Conservation (phyloP, 257 asterid species). For the Rubia yunnanensis region DNA sequence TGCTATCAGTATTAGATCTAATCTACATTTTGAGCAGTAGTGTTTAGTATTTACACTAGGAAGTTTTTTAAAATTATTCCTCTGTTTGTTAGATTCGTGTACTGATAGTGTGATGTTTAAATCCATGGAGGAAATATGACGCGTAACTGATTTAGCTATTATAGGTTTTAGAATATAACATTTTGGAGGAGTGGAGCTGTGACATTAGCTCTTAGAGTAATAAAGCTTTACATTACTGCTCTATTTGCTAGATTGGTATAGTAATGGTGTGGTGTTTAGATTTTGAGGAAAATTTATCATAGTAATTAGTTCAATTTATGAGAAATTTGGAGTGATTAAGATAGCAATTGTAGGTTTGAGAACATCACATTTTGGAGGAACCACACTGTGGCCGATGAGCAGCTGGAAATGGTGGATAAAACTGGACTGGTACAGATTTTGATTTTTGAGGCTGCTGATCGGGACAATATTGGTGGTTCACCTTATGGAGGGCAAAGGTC, state of each 20-base stretch:
- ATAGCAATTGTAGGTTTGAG: conserved; percentile 53
- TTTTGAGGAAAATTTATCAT: not conserved
- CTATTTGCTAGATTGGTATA: not conserved
- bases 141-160: conserved; percentile 13
- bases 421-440: conserved; percentile 81
- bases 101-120: not conserved
- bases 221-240: not conserved
- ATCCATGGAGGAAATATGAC: not conserved
- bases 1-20: conserved; percentile 8
- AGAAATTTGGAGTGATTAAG: not conserved
- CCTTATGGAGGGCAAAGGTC: conserved; percentile 97
- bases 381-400: conserved; percentile 51
- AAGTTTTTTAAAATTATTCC: not conserved
- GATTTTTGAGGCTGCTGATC: conserved; percentile 84
- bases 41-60: not conserved
- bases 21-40: not conserved
- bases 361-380: conserved; percentile 91
- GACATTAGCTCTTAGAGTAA: conserved; percentile 25
- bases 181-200: conserved; percentile 75
- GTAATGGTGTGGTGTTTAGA: not conserved
- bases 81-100: not conserved
- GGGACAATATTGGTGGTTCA: conserved; percentile 94
- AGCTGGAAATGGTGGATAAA: conserved; percentile 44
- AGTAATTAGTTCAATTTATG: no score
- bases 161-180: conserved; percentile 84